phyloP scores from a whole-genome alignment of 306 rosid genomes.

The Prosopis cineraria region DNA sequence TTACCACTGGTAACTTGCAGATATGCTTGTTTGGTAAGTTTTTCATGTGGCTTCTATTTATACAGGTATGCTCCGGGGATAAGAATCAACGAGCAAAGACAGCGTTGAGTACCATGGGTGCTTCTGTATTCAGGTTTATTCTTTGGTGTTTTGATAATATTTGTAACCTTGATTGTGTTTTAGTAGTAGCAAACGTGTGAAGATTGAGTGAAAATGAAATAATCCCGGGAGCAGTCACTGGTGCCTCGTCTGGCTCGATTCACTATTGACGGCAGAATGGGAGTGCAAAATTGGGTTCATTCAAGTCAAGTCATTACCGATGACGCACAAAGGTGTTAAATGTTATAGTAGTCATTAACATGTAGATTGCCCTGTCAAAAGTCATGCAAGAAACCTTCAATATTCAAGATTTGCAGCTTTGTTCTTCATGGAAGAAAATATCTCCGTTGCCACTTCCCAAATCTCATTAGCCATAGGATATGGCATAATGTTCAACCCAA shows the following conservation, averaged over 20 bases:
- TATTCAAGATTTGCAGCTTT: too few relatives aligned
- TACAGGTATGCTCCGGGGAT: slow-evolving; percentile 76
- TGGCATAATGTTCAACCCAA: too few relatives aligned
- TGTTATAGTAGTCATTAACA: too few relatives aligned
- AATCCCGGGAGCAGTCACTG: not conserved
- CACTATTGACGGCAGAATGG: not conserved
- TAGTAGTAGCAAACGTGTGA: not conserved
- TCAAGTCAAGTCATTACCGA: too few relatives aligned
- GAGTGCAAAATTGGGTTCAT: too few relatives aligned
- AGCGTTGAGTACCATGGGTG: slow-evolving; percentile 92
- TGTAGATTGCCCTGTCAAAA: too few relatives aligned
- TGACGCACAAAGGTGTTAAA: too few relatives aligned
- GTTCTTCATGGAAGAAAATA: too few relatives aligned
- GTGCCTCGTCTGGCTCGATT: not conserved
- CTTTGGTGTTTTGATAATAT: slow-evolving; percentile 18
- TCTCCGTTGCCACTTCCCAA: too few relatives aligned
- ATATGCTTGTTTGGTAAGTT: slow-evolving; percentile 26
- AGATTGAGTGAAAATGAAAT: not conserved
- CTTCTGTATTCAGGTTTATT: slow-evolving; percentile 93
- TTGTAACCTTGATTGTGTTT: slow-evolving; percentile 25
- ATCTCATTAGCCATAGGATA: too few relatives aligned
- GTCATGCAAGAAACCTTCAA: too few relatives aligned
- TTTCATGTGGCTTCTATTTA: slow-evolving; percentile 32
- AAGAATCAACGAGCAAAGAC: slow-evolving; percentile 71
- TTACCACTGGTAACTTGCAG: slow-evolving; percentile 12